Base-by-base conservation (phyloP, 805 yeast genomes). In the Candida verbasci region DNA sequence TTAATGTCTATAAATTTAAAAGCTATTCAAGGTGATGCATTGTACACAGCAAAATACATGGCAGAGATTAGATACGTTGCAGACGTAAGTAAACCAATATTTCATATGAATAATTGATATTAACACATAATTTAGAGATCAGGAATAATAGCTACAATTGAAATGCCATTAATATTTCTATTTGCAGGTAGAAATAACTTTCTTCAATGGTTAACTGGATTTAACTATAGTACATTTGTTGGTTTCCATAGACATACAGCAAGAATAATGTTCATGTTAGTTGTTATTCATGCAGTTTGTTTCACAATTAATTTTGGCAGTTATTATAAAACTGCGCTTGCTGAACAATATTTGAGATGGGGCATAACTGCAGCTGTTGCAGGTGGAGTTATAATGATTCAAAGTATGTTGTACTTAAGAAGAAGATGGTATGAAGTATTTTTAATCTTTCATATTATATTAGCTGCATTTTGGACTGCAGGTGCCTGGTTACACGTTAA, bases 161-260 rank as follows among this genome's bases (percentile, higher is more conserved):
- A 48, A 55, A 69, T 58, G 56, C 85, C 86, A 3, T 53, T 77
- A 30, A 44, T 78, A 32, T 60, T 76, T 23, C 54, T 78, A 32
- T 76, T 79, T 49, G 78, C 84, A 2, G 76, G 82, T 26, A 60
- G 85, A 47, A 80, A 80, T 55, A 80, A 79, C 48, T 52, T 80
- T 34, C 52, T 80, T 38, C 78, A 72, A 42, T 74, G 76, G 74
- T 14, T 74, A 11, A 74, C 85, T 0, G 73, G 81, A 18, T 75
- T 82, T 81, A 61, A 58, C 30, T 70, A 54, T 48, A 55, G 65
- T 17, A 56, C 68, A 3, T 70, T 65, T 45, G 60, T 68, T 24
- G 44, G 59, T 11, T 67, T 55, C 43, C 77, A 72, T 45, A 67
- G 66, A 46, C 70, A 74, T 72, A 52, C 63, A 24, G 70, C 70